Base-by-base conservation (phyloP, 108 stramenopile species). In the Skeletonema marinoi region DNA sequence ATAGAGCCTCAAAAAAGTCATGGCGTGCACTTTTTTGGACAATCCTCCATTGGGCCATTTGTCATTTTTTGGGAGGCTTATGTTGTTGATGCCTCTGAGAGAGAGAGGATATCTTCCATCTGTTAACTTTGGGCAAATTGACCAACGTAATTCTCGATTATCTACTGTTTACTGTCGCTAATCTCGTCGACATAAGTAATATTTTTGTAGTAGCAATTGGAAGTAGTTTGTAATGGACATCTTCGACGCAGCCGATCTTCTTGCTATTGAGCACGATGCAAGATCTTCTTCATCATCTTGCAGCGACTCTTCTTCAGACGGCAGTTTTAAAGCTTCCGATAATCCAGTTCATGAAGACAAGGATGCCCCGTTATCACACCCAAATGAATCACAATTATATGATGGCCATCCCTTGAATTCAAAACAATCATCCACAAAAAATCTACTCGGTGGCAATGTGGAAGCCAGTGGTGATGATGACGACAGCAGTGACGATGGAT, bases 211-310 rank as follows among this genome's bases (percentile, higher is more conserved):
- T 25, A 25, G 25, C 25, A 25, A n/a, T n/a, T n/a, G n/a, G n/a
- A n/a, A n/a, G 25, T 25, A 25, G 25, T 25, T 25, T 6, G 36
- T 8, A 36, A 42, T 42, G 41, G 75, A 76, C 21, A 68, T 76
- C 39, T 76, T 76, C 60, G 67, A 76, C 44, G 67, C 66, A 62
- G 75, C 25, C n/a, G 75, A 76, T 19, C 41, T 76, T 33, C 75
- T 76, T 59, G 75, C 75, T 8, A 76, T 76, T 10, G 75, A 66
- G 30, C 59, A 76, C 7, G 75, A 76, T 61, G 60, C 38, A n/a
- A n/a, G n/a, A n/a, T 16, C 65, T 35, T 65, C 72, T 19, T 65
- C 63, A 17, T 46, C 66, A 60, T 66, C 58, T 54, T 17, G 50
- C 64, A 33, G 62, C n/a, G 62, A 16, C 62, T 63, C 38, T 36